These are phyloP conservation scores for Nicotiana rustica DNA, from an alignment of 305 asterid genomes.

Conservation along the genomic window DNA sequence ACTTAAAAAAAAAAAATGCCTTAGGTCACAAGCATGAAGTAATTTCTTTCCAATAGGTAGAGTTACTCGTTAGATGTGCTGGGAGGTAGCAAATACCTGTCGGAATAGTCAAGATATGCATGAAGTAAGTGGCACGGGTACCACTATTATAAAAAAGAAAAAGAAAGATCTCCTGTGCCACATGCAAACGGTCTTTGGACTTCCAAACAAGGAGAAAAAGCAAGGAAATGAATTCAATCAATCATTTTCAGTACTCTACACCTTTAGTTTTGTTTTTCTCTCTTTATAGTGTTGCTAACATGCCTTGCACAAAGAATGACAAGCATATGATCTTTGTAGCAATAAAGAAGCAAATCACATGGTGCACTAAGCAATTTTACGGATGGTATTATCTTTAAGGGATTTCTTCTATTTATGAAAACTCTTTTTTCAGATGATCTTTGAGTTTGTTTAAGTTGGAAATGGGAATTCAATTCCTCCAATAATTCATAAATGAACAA, in stretches of 20 bases:
- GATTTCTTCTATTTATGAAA: conserved; percentile 7
- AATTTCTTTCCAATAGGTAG: too few species aligned
- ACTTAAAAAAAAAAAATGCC: not conserved
- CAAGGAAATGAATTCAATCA: conserved; percentile 22
- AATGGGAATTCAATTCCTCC: conserved; percentile 20
- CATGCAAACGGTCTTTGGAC: not conserved
- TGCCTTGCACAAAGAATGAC: not conserved
- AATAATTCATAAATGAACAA: not conserved
- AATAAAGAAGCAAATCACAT: conserved; percentile 22
- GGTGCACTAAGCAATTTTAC: conserved; percentile 24
- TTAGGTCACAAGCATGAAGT: not conserved
- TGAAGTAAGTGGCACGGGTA: not conserved
- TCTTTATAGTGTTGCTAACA: conserved; percentile 26
- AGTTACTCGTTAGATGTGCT: not conserved
- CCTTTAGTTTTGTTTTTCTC: not conserved
- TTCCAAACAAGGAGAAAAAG: conserved; percentile 20
- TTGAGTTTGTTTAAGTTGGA: conserved; percentile 20
- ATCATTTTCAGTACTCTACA: not conserved
- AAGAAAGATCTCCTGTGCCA: not conserved
- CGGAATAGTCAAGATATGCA: not conserved
- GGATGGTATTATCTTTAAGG: not conserved
- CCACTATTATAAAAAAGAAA: not conserved
- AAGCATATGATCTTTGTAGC: conserved; percentile 15
- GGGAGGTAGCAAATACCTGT: not conserved
- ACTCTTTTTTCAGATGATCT: conserved; percentile 7